Percentiles rank a stretch among this genome's conserved stretches.
phyloP scores from a whole-genome alignment of 108 stramenopile species.

The Skeletonema menzelii region DNA sequence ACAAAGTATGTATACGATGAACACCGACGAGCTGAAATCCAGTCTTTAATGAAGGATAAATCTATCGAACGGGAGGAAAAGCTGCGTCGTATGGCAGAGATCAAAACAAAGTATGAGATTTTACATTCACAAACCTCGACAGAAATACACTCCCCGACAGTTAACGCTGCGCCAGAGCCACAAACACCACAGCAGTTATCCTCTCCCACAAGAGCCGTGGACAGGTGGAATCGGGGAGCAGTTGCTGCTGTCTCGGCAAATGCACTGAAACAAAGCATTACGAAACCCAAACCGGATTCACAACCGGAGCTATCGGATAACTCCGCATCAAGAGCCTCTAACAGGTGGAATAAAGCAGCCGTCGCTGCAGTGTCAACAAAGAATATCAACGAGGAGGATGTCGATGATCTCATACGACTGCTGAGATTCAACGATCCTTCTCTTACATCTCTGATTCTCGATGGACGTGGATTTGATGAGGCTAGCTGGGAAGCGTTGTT shows the following conservation, averaged over 20 bases:
- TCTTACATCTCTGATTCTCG: constrained; percentile 9
- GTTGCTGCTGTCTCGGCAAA: not conserved
- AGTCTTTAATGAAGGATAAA: constrained; percentile 24
- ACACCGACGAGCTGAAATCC: constrained; percentile 6
- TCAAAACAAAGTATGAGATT: constrained; percentile 17
- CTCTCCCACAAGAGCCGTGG: not conserved
- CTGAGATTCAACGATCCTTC: constrained; percentile 16
- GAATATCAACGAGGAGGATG: not conserved
- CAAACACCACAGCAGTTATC: not conserved
- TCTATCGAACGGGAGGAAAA: constrained; percentile 20
- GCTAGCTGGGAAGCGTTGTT: constrained; percentile 6
- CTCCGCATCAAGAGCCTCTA: not conserved
- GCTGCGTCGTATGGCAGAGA: constrained; percentile 14
- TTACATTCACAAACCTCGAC: not conserved
- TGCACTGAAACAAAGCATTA: not conserved
- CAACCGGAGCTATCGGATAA: too few species aligned
- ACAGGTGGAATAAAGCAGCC: not conserved
- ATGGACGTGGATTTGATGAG: constrained; percentile 8
- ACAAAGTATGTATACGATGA: not conserved
- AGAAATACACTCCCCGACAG: not conserved
- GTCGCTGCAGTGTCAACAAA: not conserved
- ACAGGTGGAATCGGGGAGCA: not conserved
- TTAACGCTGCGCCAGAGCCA: not conserved
- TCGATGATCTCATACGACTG: not conserved
- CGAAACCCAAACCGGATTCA: not conserved